These are phyloP conservation scores for Suillus subalutaceus DNA, from an alignment of 768 basidiomycete species.

Conservation along the genomic window DNA sequence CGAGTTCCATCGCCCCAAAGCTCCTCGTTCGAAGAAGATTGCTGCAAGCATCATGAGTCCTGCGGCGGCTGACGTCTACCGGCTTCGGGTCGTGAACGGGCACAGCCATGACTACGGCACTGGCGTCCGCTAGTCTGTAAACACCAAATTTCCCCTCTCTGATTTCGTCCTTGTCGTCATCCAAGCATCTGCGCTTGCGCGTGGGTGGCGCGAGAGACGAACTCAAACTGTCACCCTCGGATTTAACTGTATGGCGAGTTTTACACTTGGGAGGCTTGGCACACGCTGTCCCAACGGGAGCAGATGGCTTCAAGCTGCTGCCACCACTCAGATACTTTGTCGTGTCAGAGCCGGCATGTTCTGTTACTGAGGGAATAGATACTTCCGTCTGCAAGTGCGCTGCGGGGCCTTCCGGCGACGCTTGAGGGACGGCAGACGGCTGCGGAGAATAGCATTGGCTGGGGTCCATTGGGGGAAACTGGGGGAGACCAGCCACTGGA, in stretches of 20 bases:
- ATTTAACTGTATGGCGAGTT: not conserved
- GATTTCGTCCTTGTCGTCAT: not conserved
- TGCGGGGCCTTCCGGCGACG: not conserved
- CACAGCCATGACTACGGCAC: not conserved
- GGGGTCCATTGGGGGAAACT: not conserved
- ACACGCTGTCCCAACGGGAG: too few relatives aligned
- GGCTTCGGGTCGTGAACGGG: not conserved
- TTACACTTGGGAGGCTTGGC: not conserved
- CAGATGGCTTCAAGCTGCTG: not conserved
- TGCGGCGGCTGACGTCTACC: not conserved
- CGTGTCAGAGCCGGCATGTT: not conserved
- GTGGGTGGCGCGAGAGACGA: too few relatives aligned
- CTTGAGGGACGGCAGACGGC: not conserved
- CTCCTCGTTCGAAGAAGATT: not conserved
- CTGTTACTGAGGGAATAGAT: not conserved
- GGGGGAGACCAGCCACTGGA: not conserved
- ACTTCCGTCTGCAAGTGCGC: not conserved
- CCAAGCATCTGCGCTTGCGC: constrained; percentile 1
- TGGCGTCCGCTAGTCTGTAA: not conserved
- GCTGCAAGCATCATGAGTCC: not conserved
- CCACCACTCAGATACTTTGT: too few relatives aligned
- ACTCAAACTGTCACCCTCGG: not conserved
- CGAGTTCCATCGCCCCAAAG: not conserved
- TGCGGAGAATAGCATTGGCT: not conserved
- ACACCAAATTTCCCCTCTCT: not conserved